Evolutionary conservation across 2,329 filamentous ascomycete species (phyloP).

Genomic region (Graphium sp.): DNA sequence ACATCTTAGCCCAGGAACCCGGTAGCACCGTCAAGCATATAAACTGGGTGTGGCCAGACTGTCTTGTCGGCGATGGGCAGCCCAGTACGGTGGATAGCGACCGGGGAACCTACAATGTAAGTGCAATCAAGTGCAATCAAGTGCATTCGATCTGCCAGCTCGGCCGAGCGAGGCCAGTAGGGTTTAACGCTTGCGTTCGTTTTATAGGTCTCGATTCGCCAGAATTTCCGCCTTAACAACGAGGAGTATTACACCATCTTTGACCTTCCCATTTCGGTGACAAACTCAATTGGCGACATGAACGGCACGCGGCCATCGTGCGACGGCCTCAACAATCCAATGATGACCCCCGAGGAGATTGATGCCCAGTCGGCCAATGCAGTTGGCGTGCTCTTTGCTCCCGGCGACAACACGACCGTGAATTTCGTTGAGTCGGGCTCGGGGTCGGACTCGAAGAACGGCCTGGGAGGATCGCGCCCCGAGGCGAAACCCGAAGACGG

Average conservation of each 20-base stretch:
- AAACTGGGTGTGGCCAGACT: conserved; percentile 56
- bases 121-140: no score
- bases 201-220: conserved; percentile 48
- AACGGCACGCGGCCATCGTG: conserved; percentile 25
- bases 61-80: conserved; percentile 43
- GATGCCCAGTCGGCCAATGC: conserved; percentile 21
- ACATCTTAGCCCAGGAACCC: conserved; percentile 46
- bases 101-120: conserved; percentile 46
- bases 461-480: conserved; percentile 11
- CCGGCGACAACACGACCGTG: conserved; percentile 29
- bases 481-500: conserved; percentile 15
- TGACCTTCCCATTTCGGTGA: conserved; percentile 51
- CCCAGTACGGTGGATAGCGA: conserved; percentile 25
- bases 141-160: no score
- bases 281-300: conserved; percentile 38
- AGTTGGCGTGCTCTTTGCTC: conserved; percentile 31
- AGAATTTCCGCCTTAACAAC: conserved; percentile 50
- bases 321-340: conserved; percentile 30
- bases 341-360: conserved; percentile 28
- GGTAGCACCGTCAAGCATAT: conserved; percentile 59
- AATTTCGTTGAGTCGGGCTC: conserved; percentile 12
- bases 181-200: no score
- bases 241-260: conserved; percentile 53
- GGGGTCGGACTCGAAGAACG: conserved; percentile 5
- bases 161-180: no score